These are phyloP conservation scores for Penicillium frequentans DNA, from an alignment of 2,329 filamentous ascomycete genomes.

Conservation along the genomic window DNA sequence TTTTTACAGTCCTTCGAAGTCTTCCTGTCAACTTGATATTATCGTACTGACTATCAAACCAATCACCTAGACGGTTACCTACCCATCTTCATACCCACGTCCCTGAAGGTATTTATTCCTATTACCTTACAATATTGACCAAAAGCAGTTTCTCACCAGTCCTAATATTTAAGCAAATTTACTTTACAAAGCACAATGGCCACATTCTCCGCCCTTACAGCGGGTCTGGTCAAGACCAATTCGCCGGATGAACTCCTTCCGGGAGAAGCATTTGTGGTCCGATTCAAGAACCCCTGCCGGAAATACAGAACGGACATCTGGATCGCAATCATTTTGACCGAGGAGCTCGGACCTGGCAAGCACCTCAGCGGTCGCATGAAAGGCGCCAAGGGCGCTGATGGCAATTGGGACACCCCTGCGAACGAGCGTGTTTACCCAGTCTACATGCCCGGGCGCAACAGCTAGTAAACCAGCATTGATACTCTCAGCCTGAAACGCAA, in stretches of 20 bases:
- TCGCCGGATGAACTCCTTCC: background rate
- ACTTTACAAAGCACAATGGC: background rate
- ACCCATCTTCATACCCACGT: background rate
- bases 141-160: background rate
- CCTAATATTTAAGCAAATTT: background rate
- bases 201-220: background rate
- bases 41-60: background rate
- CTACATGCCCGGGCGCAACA: slow-evolving; percentile 15
- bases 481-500: background rate
- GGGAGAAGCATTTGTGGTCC: slow-evolving; percentile 4
- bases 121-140: background rate
- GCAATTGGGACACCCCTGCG: slow-evolving; percentile 2
- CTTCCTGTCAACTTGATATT: background rate
- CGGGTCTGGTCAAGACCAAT: background rate
- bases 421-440: slow-evolving; percentile 11
- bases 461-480: slow-evolving; percentile 11
- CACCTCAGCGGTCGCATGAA: slow-evolving; percentile 4
- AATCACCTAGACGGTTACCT: background rate
- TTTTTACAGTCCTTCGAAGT: background rate
- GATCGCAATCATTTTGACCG: slow-evolving; percentile 8
- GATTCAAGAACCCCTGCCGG: slow-evolving; percentile 12
- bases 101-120: background rate
- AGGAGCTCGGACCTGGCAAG: slow-evolving; percentile 1
- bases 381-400: background rate
- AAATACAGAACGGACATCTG: slow-evolving; percentile 12